Evolutionary conservation across 345 rosid species (phyloP), one percentile per base, ranked within the genome.

Genomic region (Eucalyptus albens): DNA sequence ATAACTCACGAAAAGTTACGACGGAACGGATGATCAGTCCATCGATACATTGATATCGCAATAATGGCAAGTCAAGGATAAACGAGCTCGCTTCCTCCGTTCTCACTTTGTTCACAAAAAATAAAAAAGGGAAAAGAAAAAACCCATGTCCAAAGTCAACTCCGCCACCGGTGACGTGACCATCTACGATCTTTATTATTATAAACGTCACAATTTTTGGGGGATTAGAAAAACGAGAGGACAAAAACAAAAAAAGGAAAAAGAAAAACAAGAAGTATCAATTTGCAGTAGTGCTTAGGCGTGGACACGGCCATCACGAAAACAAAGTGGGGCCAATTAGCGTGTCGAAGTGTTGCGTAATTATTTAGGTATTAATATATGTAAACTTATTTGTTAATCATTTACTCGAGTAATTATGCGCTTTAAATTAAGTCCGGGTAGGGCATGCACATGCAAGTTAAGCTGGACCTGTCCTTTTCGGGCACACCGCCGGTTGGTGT

Each of bases 71-170:
- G 13, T 6, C 7, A 17, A 5, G 33, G 21, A 53, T 24, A 6
- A 21, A 10, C 8, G 7, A 21, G 47, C 47, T 6, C 9, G 4
- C 15, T 37, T 11, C 45, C 83, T 77, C 22, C 2, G 26, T 37
- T 21, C 45, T 37, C 45, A 11, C 42, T 37, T 21, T 72, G 45
- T 72, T 37, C 81, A 9, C 81, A 9, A 72, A 19, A 6, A 31
- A 2, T 1, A 16, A 16, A 31, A 5, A 5, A 15, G 10, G 10
- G 16, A n/a, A 33, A 33, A 3, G 2, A 33, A 4, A 29, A 15
- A 7, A 8, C 40, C 40, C 8, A 9, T 2, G 27, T 77, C 83
- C 47, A 11, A 1, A 11, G 83, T 77, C 83, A 77, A 77, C 83
- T 77, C 47, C 83, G 15, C 45, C 83, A 11, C 83, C 15, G 2